Evolutionary conservation across 805 yeast genomes (phyloP), one percentile per base, ranked within the genome.

Genomic region (Naumovozyma castellii): DNA sequence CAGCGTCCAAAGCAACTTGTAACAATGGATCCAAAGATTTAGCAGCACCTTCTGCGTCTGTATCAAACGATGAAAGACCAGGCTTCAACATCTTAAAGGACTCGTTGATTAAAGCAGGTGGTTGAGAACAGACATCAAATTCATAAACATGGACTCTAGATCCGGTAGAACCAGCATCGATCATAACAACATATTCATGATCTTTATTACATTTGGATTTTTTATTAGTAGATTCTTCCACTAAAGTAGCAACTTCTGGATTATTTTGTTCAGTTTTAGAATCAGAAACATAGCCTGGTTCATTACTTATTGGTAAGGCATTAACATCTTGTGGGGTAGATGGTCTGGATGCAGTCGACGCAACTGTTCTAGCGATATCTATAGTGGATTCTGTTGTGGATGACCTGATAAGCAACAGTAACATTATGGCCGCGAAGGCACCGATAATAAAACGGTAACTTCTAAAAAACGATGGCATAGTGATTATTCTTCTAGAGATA

Each of bases 141-240:
- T 83, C 78, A 65, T 94, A 92, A 36, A 92, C 80, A 62, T 94
- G 99, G 31, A 92, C 84, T 61, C 98, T 79, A 13, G 97, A 87
- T 25, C 98, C 98, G 13, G 95, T 82, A 1, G 97, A 88, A 6
- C 98, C 99, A 5, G 98, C 98, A 67, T 92, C 99, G 41, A 92
- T 70, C 96, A 92, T 87, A 18, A 92, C 74, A 22, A 88, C 97
- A 51, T 72, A 90, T 56, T 83, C 82, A 28, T 74, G 64, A 19
- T 74, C 67, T 36, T 62, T 60, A 3, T 45, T 54, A 53, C 76
- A 71, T 12, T 36, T 17, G 33, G 17, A 39, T 12, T n/a, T 14
- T 29, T 9, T 12, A 29, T 6, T 14, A 4, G 33, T 3, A 3
- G n/a, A 27, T 13, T 5, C 5, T 33, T 54, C 49, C 17, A 51